These are phyloP conservation scores for Metschnikowia picachoensis DNA, from an alignment of 805 yeast genomes.

Conservation along the genomic window DNA sequence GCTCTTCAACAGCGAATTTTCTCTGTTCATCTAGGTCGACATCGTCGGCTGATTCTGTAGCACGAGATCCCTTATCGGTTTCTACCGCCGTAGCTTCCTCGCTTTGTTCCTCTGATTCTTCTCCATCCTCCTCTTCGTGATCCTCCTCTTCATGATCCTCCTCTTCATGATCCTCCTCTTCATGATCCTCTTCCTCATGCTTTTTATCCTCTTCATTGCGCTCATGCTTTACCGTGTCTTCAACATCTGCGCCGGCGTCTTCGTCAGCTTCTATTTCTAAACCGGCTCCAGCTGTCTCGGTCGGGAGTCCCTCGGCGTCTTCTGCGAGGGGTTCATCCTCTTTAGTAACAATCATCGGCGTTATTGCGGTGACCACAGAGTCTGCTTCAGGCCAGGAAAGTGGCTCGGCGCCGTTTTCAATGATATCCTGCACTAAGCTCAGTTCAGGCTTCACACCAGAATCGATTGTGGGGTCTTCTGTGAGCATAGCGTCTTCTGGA, in stretches of 20 bases:
- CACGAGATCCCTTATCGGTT: background rate
- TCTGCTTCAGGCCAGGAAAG: conserved; percentile 1
- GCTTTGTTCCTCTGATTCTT: conserved; percentile 14
- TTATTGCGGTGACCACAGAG: conserved; percentile 5
- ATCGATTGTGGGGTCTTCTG: background rate
- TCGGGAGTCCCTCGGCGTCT: background rate
- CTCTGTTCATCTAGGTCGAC: conserved; percentile 40
- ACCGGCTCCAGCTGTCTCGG: conserved; percentile 12
- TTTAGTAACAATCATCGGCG: background rate
- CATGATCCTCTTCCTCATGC: conserved; percentile 12
- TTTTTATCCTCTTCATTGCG: conserved; percentile 20
- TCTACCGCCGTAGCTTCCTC: conserved; percentile 10
- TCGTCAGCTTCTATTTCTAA: conserved; percentile 16
- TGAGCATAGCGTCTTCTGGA: background rate
- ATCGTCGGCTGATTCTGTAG: background rate
- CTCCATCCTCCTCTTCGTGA: background rate
- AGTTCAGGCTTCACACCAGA: background rate
- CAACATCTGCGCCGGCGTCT: conserved; percentile 6
- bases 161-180: conserved; percentile 14
- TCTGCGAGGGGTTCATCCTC: background rate
- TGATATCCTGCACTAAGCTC: conserved; percentile 1
- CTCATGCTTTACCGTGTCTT: conserved; percentile 18
- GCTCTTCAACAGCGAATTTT: conserved; percentile 62
- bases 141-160: background rate
- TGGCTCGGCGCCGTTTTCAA: conserved; percentile 8